Conservation (phyloP, 768 basidiomycete species). For the Phylloporus sp. region DNA sequence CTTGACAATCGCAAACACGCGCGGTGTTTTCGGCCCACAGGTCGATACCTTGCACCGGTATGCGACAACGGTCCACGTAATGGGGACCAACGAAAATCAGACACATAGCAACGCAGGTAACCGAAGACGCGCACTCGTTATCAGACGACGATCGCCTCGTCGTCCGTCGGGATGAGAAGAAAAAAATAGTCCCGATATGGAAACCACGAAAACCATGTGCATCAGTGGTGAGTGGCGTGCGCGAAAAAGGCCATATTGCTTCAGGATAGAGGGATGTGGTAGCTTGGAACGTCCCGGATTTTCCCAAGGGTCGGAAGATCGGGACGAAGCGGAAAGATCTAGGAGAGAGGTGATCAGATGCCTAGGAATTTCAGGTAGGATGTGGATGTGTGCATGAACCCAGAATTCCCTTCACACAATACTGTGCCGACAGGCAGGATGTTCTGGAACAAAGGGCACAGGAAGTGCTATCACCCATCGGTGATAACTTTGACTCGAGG, state of each 20-base stretch:
- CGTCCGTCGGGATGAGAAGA: background rate
- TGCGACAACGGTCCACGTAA: no score
- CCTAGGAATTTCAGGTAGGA: no score
- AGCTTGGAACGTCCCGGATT: background rate
- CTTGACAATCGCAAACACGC: background rate
- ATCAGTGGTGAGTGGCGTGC: slow-evolving; percentile 1
- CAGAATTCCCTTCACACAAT: background rate
- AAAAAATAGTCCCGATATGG: slow-evolving; percentile 2
- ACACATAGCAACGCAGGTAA: background rate
- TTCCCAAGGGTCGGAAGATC: slow-evolving; percentile 12
- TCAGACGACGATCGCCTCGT: background rate
- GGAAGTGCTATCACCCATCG: background rate
- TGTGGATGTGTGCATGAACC: background rate
- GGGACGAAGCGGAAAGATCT: slow-evolving; percentile 6
- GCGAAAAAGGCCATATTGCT: slow-evolving; percentile 6
- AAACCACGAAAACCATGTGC: slow-evolving; percentile 1
- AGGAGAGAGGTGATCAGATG: background rate
- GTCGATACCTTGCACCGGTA: background rate
- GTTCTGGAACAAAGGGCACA: background rate
- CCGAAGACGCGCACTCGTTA: background rate
- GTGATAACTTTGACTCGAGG: background rate
- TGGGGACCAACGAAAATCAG: no score
- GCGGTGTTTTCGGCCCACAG: background rate
- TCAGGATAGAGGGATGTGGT: slow-evolving; percentile 7
- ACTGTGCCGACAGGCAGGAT: background rate